phyloP scores from a whole-genome alignment of 202 grass and related monocot genomes.

The Bolboschoenoplectus hybrid region DNA sequence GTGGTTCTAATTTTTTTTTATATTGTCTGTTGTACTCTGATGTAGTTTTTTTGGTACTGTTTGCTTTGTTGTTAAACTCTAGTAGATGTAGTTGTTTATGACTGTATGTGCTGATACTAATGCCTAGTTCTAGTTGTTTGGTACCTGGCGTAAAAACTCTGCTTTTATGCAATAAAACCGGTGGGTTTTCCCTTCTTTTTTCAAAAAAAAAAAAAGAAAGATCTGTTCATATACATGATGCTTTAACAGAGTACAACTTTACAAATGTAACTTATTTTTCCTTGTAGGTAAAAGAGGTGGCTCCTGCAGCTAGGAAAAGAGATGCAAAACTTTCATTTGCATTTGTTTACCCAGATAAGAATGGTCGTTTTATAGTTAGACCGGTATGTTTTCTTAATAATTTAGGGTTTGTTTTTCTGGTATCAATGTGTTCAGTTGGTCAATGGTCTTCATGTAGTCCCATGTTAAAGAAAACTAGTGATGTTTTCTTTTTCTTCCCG shows the following conservation, averaged over 20 bases:
- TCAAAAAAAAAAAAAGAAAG: too few relatives aligned
- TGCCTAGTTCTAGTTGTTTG: too few relatives aligned
- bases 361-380: slow-evolving; percentile 86
- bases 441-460: not conserved
- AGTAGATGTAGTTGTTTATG: too few relatives aligned
- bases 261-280: slow-evolving; percentile 28
- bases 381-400: slow-evolving; percentile 48
- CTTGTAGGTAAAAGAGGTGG: slow-evolving; percentile 94
- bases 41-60: too few relatives aligned
- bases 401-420: slow-evolving; percentile 19
- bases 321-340: slow-evolving; percentile 92
- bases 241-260: slow-evolving; percentile 15
- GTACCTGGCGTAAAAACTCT: too few relatives aligned
- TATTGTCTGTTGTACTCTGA: too few relatives aligned
- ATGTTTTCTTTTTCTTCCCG: not conserved
- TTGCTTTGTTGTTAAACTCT: too few relatives aligned
- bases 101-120: too few relatives aligned
- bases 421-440: not conserved
- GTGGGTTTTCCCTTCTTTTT: too few relatives aligned
- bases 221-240: slow-evolving; percentile 15
- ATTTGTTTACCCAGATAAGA: slow-evolving; percentile 93
- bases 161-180: too few relatives aligned
- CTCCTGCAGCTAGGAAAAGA: slow-evolving; percentile 88
- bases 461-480: not conserved
- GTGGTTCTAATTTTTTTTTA: too few relatives aligned